Percentiles rank a stretch among this genome's conserved stretches.
phyloP scores from a whole-genome alignment of 192 early-diverging fungal genomes.

The Allomyces javanicus region DNA sequence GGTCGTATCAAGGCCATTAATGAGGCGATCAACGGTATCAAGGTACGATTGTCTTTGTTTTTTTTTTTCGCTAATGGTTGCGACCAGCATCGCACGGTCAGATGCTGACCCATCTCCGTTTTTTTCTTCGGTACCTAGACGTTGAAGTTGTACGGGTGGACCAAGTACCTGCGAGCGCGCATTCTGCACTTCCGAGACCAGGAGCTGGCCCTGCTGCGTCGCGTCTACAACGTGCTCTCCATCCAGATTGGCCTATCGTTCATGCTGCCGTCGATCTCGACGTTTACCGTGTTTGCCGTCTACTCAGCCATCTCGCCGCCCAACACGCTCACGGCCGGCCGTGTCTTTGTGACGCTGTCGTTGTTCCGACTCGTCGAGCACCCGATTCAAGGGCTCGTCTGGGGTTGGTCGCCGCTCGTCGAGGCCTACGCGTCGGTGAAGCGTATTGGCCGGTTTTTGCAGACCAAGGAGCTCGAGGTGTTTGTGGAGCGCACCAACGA shows the following conservation, averaged over 20 bases:
- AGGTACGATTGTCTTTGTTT: background rate
- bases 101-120: too few relatives aligned
- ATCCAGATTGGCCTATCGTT: background rate
- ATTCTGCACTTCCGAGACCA: background rate
- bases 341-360: slow-evolving; percentile 24
- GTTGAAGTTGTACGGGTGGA: background rate
- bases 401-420: slow-evolving; percentile 13
- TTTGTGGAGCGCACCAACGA: slow-evolving; percentile 2
- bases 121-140: background rate
- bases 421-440: slow-evolving; percentile 16
- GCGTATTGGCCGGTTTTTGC: slow-evolving; percentile 18
- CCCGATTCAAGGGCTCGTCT: slow-evolving; percentile 14
- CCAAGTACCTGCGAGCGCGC: background rate
- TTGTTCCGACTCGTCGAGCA: slow-evolving; percentile 23
- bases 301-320: background rate
- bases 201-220: background rate
- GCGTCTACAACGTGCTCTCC: background rate
- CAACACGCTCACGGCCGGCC: slow-evolving; percentile 17
- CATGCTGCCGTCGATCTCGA: background rate
- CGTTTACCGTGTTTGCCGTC: background rate
- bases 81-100: too few relatives aligned
- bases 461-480: slow-evolving; percentile 18
- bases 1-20: background rate
- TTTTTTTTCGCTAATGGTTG: too few relatives aligned
- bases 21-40: background rate